Evolutionary conservation across 345 rosid genomes (phyloP).

Genomic region (Corchorus capsularis): DNA sequence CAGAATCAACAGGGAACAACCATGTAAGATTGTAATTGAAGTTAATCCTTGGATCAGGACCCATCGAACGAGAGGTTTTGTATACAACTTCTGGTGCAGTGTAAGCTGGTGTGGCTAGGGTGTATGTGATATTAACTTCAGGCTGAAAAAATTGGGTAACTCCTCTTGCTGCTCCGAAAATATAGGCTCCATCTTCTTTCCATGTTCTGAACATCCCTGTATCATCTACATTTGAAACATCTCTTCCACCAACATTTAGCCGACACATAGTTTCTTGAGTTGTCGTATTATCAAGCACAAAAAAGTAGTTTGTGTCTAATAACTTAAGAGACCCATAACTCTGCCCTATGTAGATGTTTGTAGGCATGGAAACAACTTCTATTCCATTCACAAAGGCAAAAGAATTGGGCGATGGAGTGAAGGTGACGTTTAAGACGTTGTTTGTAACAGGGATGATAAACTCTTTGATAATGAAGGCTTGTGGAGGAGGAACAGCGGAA

Average conservation of each 20-base stretch:
- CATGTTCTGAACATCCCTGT: constrained; percentile 43
- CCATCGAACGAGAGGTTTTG: constrained; percentile 39
- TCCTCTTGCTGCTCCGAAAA: background rate
- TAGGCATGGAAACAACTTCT: constrained; percentile 46
- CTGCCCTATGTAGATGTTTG: constrained; percentile 6
- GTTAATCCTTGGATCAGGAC: background rate
- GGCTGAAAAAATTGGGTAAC: rapidly evolving
- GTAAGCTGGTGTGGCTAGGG: background rate
- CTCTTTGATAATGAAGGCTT: constrained; percentile 1
- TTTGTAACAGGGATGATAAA: background rate
- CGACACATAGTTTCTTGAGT: constrained; percentile 39
- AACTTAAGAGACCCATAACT: background rate
- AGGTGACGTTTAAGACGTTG: constrained; percentile 4
- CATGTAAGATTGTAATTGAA: constrained; percentile 42
- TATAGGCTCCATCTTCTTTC: background rate
- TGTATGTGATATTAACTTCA: background rate
- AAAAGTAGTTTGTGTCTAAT: background rate
- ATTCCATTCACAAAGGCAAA: constrained; percentile 44
- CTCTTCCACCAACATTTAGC: constrained; percentile 33
- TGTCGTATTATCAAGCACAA: background rate
- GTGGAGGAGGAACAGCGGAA: background rate
- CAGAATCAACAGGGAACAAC: constrained; percentile 42
- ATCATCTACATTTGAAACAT: background rate
- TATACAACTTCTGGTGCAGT: constrained; percentile 39
- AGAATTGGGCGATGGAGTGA: background rate